Percentiles rank a stretch among this genome's conserved stretches.
These are phyloP conservation scores for Dactylorhiza incarnata DNA, from an alignment of 106 monocot genomes.

Conservation along the genomic window DNA sequence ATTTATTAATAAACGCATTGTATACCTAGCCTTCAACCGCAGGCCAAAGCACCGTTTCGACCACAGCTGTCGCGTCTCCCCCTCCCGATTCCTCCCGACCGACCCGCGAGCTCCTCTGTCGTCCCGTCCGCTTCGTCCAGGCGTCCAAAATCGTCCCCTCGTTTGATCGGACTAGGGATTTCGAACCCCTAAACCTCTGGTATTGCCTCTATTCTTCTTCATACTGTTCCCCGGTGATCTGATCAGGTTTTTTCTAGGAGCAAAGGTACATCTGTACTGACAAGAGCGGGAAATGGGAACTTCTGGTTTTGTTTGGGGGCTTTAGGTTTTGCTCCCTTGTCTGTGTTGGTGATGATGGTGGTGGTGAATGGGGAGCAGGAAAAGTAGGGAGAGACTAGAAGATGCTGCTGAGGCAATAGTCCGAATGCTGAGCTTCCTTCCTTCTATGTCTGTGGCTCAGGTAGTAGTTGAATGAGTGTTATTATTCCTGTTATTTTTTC, in stretches of 20 bases:
- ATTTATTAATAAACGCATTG: too few species aligned
- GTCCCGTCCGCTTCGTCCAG: too few species aligned
- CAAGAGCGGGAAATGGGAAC: neutral
- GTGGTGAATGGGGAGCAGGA: conserved; percentile 7
- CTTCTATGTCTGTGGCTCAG: neutral
- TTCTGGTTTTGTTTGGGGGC: neutral
- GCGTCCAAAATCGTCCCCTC: neutral
- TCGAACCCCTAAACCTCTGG: too few species aligned
- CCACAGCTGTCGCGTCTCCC: too few species aligned
- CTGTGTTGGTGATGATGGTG: conserved; percentile 1
- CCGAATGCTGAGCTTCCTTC: conserved; percentile 4
- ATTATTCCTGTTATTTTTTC: too few species aligned
- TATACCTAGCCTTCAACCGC: too few species aligned
- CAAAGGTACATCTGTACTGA: neutral
- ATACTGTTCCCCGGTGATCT: neutral
- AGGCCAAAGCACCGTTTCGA: too few species aligned
- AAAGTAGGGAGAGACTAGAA: neutral
- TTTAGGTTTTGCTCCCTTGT: neutral
- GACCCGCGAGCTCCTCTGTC: too few species aligned
- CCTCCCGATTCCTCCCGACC: too few species aligned
- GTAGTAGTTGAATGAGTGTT: too few species aligned
- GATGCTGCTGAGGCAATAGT: neutral
- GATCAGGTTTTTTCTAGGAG: neutral
- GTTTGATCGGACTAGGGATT: neutral
- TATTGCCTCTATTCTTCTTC: neutral